These are phyloP conservation scores for Sporothrix euskadiensis DNA, from an alignment of 2,329 filamentous ascomycete species.

Conservation along the genomic window DNA sequence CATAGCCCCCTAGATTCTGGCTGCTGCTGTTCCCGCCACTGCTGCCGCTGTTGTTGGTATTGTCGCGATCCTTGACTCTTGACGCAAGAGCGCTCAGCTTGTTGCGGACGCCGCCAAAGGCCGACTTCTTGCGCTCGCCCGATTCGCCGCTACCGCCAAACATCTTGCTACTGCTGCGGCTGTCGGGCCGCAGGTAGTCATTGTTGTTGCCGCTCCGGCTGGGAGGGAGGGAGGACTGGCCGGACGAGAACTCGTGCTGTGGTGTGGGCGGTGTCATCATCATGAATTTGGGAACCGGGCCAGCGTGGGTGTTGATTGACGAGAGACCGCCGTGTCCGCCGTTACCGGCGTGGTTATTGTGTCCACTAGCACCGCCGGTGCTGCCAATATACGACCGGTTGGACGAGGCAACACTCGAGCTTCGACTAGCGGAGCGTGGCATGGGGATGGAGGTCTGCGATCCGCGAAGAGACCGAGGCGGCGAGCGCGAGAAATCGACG, in stretches of 20 bases:
- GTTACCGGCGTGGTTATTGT: neutral
- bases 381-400: conserved; percentile 46
- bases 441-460: conserved; percentile 51
- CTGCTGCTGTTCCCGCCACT: neutral
- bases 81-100: conserved; percentile 36
- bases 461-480: conserved; percentile 54
- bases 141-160: conserved; percentile 25
- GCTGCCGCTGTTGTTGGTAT: conserved; percentile 7
- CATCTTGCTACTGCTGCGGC: conserved; percentile 27
- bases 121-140: conserved; percentile 31
- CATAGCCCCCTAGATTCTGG: neutral
- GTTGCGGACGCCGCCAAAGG: conserved; percentile 33
- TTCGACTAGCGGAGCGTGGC: conserved; percentile 51
- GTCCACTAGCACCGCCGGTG: conserved; percentile 29
- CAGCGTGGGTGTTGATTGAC: conserved; percentile 27
- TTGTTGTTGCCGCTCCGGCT: conserved; percentile 28
- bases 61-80: conserved; percentile 34
- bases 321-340: neutral
- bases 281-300: conserved; percentile 45
- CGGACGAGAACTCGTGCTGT: conserved; percentile 23
- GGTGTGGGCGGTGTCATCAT: conserved; percentile 53
- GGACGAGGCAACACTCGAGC: conserved; percentile 52
- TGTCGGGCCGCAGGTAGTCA: conserved; percentile 34
- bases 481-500: conserved; percentile 61
- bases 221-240: conserved; percentile 12